phyloP scores from a whole-genome alignment of 805 yeast genomes.

The Torulaspora maleeae region DNA sequence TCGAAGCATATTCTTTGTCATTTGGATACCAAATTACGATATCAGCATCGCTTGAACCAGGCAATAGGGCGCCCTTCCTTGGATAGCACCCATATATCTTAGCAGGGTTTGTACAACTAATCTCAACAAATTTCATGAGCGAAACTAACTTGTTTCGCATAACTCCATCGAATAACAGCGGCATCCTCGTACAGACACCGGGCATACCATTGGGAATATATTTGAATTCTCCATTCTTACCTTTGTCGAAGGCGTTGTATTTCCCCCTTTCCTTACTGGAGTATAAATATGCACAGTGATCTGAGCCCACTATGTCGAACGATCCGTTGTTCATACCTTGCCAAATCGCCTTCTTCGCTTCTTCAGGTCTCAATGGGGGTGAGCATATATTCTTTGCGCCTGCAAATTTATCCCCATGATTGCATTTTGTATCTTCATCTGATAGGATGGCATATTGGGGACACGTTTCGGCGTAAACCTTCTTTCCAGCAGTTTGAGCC shows the following conservation, averaged over 20 bases:
- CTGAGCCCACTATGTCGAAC: conserved; percentile 43
- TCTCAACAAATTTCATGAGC: conserved; percentile 41
- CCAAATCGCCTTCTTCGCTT: conserved; percentile 41
- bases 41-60: conserved; percentile 47
- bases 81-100: conserved; percentile 42
- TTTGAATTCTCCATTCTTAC: conserved; percentile 37
- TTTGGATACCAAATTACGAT: conserved; percentile 46
- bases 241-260: conserved; percentile 40
- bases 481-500: conserved; percentile 41
- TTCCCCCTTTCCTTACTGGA: conserved; percentile 43
- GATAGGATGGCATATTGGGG: conserved; percentile 47
- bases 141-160: conserved; percentile 39
- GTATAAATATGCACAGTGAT: conserved; percentile 43
- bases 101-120: conserved; percentile 45
- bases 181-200: conserved; percentile 46
- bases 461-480: conserved; percentile 48
- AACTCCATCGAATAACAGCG: conserved; percentile 43
- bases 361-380: conserved; percentile 44
- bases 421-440: conserved; percentile 34
- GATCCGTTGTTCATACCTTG: conserved; percentile 44
- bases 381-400: conserved; percentile 50
- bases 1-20: conserved; percentile 25
- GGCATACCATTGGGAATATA: conserved; percentile 48
- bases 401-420: conserved; percentile 36
- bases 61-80: conserved; percentile 41